Conservation (phyloP, 2,329 filamentous ascomycete species). For the Fusarium drepaniforme region DNA sequence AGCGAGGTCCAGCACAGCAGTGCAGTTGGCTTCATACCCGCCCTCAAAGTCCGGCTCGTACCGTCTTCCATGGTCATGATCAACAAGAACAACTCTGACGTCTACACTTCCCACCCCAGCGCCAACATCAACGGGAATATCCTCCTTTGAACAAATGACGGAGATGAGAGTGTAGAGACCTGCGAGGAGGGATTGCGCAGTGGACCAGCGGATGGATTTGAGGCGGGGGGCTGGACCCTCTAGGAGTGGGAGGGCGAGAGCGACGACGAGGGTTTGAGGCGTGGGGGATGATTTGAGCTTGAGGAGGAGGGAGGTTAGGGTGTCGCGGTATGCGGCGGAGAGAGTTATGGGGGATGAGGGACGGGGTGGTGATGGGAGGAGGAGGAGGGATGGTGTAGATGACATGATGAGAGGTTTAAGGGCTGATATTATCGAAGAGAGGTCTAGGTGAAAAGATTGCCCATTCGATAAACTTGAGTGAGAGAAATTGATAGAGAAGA, state of each 20-base stretch:
- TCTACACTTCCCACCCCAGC: slow-evolving; percentile 77
- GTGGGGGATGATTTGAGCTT: slow-evolving; percentile 53
- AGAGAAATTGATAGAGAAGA: neutral
- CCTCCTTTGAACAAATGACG: slow-evolving; percentile 74
- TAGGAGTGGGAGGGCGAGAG: slow-evolving; percentile 73
- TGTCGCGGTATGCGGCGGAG: slow-evolving; percentile 69
- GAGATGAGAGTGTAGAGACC: slow-evolving; percentile 84
- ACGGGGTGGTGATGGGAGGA: slow-evolving; percentile 73
- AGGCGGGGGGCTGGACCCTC: slow-evolving; percentile 57
- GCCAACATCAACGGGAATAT: slow-evolving; percentile 69
- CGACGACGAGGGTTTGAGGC: slow-evolving; percentile 61
- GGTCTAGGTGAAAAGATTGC: neutral
- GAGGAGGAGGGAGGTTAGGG: slow-evolving; percentile 66
- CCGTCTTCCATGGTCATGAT: slow-evolving; percentile 61
- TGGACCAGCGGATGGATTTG: slow-evolving; percentile 69
- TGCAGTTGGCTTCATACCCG: slow-evolving; percentile 58
- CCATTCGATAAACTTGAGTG: too few relatives aligned
- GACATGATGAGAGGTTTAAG: neutral
- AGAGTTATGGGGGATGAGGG: slow-evolving; percentile 65
- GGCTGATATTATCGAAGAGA: neutral
- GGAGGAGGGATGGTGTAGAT: slow-evolving; percentile 59
- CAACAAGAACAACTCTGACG: slow-evolving; percentile 78
- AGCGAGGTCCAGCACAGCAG: slow-evolving; percentile 61
- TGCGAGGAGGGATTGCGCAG: slow-evolving; percentile 80
- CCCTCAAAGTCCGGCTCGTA: slow-evolving; percentile 51